phyloP scores from a whole-genome alignment of 257 asterid species.

The Osmanthus fragrans region DNA sequence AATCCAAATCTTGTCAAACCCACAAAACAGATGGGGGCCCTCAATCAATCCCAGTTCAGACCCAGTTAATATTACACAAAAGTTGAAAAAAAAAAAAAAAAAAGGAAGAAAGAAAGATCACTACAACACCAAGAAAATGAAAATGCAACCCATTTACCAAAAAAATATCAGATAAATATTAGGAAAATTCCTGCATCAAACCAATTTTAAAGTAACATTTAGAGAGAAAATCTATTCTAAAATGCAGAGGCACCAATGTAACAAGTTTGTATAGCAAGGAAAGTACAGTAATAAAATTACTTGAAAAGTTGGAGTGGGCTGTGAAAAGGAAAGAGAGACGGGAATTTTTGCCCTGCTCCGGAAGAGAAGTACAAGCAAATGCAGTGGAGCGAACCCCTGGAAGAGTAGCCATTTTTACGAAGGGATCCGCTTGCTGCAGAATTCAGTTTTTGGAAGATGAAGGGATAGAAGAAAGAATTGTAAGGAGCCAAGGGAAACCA shows the following conservation, averaged over 20 bases:
- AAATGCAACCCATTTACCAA: conserved; percentile 14
- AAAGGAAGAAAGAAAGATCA: not conserved
- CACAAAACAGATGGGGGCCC: not conserved
- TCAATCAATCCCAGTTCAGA: conserved; percentile 7
- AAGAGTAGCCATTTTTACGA: conserved; percentile 31
- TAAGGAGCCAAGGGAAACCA: not conserved
- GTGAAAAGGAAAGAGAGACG: conserved; percentile 21
- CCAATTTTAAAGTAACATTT: not conserved
- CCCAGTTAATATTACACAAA: not conserved
- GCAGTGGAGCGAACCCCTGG: conserved; percentile 29
- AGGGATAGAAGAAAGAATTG: not conserved
- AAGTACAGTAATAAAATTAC: conserved; percentile 25
- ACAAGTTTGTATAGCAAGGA: not conserved
- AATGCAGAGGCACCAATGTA: not conserved
- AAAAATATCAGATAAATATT: not conserved
- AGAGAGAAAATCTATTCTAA: not conserved
- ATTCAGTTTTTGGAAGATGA: not conserved
- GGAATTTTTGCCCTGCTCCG: conserved; percentile 29
- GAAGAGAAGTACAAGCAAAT: conserved; percentile 28
- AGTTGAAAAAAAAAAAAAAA: too few species aligned
- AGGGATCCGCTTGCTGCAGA: not conserved
- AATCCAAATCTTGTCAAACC: not conserved
- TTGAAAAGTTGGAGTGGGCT: conserved; percentile 23
- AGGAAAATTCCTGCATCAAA: not conserved
- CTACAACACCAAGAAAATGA: conserved; percentile 1